phyloP scores from a whole-genome alignment of 148 eudicot genomes.

The Dysphania ambrosioides region DNA sequence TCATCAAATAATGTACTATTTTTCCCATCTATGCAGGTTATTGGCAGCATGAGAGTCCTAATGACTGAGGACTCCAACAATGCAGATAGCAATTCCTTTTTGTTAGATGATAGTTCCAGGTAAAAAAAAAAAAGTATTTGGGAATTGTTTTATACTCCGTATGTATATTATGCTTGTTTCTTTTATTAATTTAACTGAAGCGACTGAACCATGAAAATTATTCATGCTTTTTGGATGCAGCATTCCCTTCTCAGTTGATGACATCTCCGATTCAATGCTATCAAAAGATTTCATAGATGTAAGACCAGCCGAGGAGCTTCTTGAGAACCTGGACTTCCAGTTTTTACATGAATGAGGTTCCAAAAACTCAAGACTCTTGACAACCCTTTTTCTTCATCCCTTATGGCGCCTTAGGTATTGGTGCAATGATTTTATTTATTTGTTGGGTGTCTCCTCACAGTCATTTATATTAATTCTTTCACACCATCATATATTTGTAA shows the following conservation, averaged over 20 bases:
- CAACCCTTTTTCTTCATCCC: slow-evolving; percentile 6
- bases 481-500: slow-evolving; percentile 32
- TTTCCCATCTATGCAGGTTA: slow-evolving; percentile 54
- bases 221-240: slow-evolving; percentile 36
- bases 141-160: not conserved
- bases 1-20: not conserved
- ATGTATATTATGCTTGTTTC: not conserved
- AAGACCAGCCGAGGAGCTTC: slow-evolving; percentile 68
- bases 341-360: slow-evolving; percentile 75
- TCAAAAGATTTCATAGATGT: slow-evolving; percentile 78
- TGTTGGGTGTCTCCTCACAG: slow-evolving; percentile 26
- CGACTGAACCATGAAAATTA: not conserved
- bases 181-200: not conserved
- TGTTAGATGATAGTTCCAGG: slow-evolving; percentile 97
- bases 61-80: slow-evolving; percentile 93
- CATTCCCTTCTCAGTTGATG: slow-evolving; percentile 95
- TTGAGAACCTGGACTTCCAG: slow-evolving; percentile 85
- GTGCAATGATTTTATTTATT: slow-evolving; percentile 33
- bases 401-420: slow-evolving; percentile 22
- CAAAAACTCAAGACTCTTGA: slow-evolving; percentile 19
- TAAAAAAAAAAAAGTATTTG: slow-evolving; percentile 11
- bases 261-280: slow-evolving; percentile 64
- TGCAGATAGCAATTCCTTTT: slow-evolving; percentile 70
- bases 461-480: slow-evolving; percentile 27
- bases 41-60: slow-evolving; percentile 86